Base-by-base conservation (phyloP, 2,329 filamentous ascomycete genomes). In the Phyllosticta citribraziliensis region DNA sequence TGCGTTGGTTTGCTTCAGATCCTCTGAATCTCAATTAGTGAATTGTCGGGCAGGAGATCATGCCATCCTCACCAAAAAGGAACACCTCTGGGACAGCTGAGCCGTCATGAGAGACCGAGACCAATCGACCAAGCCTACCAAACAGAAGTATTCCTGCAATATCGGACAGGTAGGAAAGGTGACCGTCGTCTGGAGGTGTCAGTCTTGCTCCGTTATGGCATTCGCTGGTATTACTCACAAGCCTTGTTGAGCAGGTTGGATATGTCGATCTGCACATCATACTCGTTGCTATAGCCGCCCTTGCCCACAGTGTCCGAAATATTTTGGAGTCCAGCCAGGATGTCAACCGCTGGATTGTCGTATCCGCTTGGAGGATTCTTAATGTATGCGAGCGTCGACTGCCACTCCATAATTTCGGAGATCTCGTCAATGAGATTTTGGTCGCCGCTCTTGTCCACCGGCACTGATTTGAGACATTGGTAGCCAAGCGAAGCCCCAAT, bases 361-460 rank as follows among this genome's bases (percentile, higher is more conserved):
- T 74, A 75, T 9, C 67, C 70, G 22, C 67, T 51, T 3, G 73
- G 74, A 2, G 74, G 74, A 25, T 71, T 68, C 27, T 74, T 73
- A 5, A 77, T 67, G 56, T 74, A 76, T 2, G 67, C 71, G 10
- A 76, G 64, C 19, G 72, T 73, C 10, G 71, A 73, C 53, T 78
- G 74, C 67, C 75, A 77, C 54, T 73, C 67, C 5, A 73, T 60
- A 47, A 72, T 72, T 14, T 70, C 60, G 57, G 71, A 72, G 47
- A 75, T 57, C 22, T 74, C 71, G 6, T 70, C 67, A 50, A 76
- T 67, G 27, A 73, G 63, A 35, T 70, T 64, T 6, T 67, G 52
- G 52, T 73, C 71, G 24, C 69, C 71, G 9, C 67, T 64, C n/a
- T 63, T 67, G 50, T 74, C 71, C 2, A 75, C 64, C 4, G 74